These are phyloP conservation scores for Coleophoma cylindrospora DNA, from an alignment of 2,329 filamentous ascomycete genomes.

Conservation along the genomic window DNA sequence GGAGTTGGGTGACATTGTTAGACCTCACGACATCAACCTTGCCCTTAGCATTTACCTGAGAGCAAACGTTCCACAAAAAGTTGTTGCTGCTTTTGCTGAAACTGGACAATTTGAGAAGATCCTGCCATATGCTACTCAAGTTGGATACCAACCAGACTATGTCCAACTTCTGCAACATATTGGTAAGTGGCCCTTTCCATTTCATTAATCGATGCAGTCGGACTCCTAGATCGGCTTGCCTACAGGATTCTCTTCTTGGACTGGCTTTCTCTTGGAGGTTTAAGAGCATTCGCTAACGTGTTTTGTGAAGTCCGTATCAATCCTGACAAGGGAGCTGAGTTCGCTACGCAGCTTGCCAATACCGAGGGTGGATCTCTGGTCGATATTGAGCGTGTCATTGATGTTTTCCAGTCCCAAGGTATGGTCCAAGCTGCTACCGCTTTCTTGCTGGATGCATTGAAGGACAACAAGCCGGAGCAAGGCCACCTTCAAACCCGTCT, in stretches of 20 bases:
- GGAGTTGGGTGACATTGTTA: slow-evolving; percentile 90
- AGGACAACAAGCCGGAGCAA: slow-evolving; percentile 92
- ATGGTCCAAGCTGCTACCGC: slow-evolving; percentile 97
- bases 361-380: slow-evolving; percentile 82
- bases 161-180: slow-evolving; percentile 89
- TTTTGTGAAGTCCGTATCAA: slow-evolving; percentile 63
- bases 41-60: slow-evolving; percentile 87
- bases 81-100: slow-evolving; percentile 91
- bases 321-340: slow-evolving; percentile 90
- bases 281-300: not conserved
- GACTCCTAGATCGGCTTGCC: too few species aligned
- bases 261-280: not conserved
- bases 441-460: slow-evolving; percentile 93
- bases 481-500: slow-evolving; percentile 89
- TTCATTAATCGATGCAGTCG: not conserved
- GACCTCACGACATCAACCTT: slow-evolving; percentile 81
- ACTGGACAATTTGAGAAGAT: slow-evolving; percentile 97
- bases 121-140: slow-evolving; percentile 79
- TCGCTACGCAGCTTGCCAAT: slow-evolving; percentile 87
- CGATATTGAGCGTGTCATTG: slow-evolving; percentile 90
- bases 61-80: slow-evolving; percentile 87
- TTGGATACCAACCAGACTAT: slow-evolving; percentile 92
- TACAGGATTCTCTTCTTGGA: not conserved
- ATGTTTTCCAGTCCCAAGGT: slow-evolving; percentile 96
- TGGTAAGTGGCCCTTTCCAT: not conserved